Percentiles rank a stretch among this genome's conserved stretches.
phyloP scores from a whole-genome alignment of 1,284 basidiomycete genomes.

The Moesziomyces globuligerus region DNA sequence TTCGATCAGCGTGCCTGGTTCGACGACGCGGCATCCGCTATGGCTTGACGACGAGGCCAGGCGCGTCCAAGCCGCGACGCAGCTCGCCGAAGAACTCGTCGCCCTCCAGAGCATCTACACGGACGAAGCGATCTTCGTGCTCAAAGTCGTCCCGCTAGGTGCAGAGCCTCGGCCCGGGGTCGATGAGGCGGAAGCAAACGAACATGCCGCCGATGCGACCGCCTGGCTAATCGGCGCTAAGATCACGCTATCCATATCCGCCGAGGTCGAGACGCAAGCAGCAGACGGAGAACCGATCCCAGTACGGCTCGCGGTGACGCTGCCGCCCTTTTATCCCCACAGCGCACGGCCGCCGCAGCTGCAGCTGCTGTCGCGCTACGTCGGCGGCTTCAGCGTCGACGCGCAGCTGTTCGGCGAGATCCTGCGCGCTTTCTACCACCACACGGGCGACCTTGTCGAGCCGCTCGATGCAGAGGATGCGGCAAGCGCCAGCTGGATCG shows the following conservation, averaged over 20 bases:
- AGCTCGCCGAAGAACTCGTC: constrained; percentile 57
- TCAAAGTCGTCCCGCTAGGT: constrained; percentile 10
- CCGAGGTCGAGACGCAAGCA: constrained; percentile 27
- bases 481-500: constrained; percentile 7
- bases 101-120: constrained; percentile 64
- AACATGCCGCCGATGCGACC: constrained; percentile 19
- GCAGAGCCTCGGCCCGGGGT: neutral
- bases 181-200: constrained; percentile 7
- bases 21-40: constrained; percentile 16
- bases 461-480: constrained; percentile 15
- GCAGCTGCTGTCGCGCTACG: constrained; percentile 59
- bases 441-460: constrained; percentile 8
- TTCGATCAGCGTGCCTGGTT: constrained; percentile 11
- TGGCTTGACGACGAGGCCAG: constrained; percentile 27
- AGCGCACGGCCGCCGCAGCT: constrained; percentile 54
- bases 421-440: constrained; percentile 55
- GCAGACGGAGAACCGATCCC: constrained; percentile 20
- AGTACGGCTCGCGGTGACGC: constrained; percentile 53
- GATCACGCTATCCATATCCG: constrained; percentile 41
- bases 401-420: constrained; percentile 60
- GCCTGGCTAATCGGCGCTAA: constrained; percentile 38
- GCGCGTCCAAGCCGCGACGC: constrained; percentile 28
- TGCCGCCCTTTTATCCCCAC: constrained; percentile 58
- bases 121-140: constrained; percentile 46
- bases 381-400: constrained; percentile 61